Evolutionary conservation across 2,329 filamentous ascomycete genomes (phyloP), one percentile per base, ranked within the genome.

Genomic region (Cladosporium sp.): DNA sequence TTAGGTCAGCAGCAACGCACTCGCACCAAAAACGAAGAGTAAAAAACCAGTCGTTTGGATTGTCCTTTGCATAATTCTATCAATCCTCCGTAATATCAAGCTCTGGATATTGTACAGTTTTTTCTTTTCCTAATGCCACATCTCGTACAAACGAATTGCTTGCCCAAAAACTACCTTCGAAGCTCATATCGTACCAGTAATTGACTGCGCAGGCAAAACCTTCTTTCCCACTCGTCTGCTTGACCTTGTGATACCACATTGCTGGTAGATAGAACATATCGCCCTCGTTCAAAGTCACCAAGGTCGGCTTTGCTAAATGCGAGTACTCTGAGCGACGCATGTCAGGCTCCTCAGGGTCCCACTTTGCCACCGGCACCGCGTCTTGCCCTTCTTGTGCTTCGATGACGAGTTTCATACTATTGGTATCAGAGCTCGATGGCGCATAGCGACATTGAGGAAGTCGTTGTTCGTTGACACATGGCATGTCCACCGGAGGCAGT

Each of bases 111-210:
- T 60, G 1, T 6, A 68, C 66, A 12, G 50, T 38, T 55, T 38
- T 62, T 38, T 49, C 42, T n/a, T 51, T 58, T 12, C 50, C 57
- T 15, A 64, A 47, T 12, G 62, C 51, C 17, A 67, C 62, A 37
- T 73, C 70, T 20, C 70, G 60, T 11, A 72, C 56, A 68, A 89
- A 88, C 7, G 77, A 76, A 34, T 78, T 79, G 49, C 82, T 70
- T 2, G 87, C 81, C 74, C 87, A 91, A 37, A 91, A 82, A 0
- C 83, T 81, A 0, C 89, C 88, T 25, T 78, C 79, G 66, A 90
- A 92, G 30, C 90, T 87, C 82, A 92, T 88, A 69, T 93, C 89
- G 64, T 92, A 92, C 88, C 90, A 94, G 72, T 93, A 93, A 67
- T 94, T 94, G 38, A 92, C 85, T 1, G 90, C 88, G 58, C 88